Evolutionary conservation across 2,329 filamentous ascomycete genomes (phyloP), one percentile per base, ranked within the genome.

Genomic region (Fusarium stilboides): DNA sequence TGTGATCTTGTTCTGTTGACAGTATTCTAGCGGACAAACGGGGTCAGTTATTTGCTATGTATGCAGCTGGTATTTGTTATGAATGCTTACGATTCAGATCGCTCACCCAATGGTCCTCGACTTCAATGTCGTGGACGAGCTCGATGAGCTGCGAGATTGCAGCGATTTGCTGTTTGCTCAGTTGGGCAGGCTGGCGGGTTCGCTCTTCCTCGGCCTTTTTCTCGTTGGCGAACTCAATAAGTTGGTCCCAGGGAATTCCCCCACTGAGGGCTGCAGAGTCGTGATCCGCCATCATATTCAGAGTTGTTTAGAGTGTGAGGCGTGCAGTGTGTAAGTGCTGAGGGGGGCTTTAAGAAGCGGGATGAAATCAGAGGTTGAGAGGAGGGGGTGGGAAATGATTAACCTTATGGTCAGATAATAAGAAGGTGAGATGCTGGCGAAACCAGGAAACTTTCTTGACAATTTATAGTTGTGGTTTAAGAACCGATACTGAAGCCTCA

Each of bases 111-210:
- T 77, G 73, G 8, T 73, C 69, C 9, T 70, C 68, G 6, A 77
- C 33, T 12, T 76, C 67, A 10, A 77, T 76, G 53, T 78, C 77
- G 17, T 60, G 45, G 34, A 60, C 26, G 28, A 77, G 74, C 3
- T 72, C 65, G 53, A 81, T 76, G 45, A 88, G 77, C 7, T 79
- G 74, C 1, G 77, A 74, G 26, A 88, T 72, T 17, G 83, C 81
- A 39, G 77, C 73, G 12, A 76, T 73, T 70, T 87, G 79, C 6
- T 73, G 65, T 6, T 76, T 74, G 0, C 79, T 78, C 31, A 86
- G 70, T 1, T 79, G 77, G 2, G 80, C 77, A 0, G 82, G 79
- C 15, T 65, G 39, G 3, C 68, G 68, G 4, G 59, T 65, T 34
- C 13, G 24, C 34, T 51, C 14, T 34, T 70, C 68, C 31, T 70